Conservation (phyloP, 2,329 filamentous ascomycete species). For the Sclerotinia subarctica region DNA sequence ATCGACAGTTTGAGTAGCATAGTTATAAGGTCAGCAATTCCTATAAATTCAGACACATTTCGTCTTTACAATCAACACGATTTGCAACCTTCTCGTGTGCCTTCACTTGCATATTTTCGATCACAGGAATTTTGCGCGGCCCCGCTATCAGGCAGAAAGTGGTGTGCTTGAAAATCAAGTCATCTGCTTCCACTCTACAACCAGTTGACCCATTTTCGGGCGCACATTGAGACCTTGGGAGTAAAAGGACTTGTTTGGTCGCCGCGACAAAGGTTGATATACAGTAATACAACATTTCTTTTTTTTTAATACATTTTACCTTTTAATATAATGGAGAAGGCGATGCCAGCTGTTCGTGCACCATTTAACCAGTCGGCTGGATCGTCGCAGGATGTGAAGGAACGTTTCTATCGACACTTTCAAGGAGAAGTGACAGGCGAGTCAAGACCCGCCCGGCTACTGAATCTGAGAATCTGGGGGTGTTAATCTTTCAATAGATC, state of each 20-base stretch:
- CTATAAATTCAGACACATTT: neutral
- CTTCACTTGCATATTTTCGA: neutral
- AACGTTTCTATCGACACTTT: slow-evolving; percentile 83
- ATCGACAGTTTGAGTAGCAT: slow-evolving; percentile 1
- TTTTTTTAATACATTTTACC: neutral
- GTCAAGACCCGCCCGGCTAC: slow-evolving; percentile 32
- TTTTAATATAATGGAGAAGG: slow-evolving; percentile 4
- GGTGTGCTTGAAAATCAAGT: slow-evolving; percentile 7
- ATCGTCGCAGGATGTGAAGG: slow-evolving; percentile 53
- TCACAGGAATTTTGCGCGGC: neutral
- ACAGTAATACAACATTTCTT: neutral
- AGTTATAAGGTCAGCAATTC: neutral
- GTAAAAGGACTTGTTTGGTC: neutral
- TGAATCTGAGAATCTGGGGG: neutral
- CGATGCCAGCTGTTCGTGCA: slow-evolving; percentile 10
- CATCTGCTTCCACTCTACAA: slow-evolving; percentile 8
- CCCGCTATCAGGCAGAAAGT: slow-evolving; percentile 4
- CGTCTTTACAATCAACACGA: neutral
- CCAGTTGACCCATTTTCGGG: neutral
- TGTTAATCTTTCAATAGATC: slow-evolving; percentile 47
- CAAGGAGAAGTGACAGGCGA: slow-evolving; percentile 69
- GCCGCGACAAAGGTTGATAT: neutral
- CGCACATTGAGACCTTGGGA: neutral
- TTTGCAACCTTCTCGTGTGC: neutral
- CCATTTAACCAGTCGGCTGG: slow-evolving; percentile 27